Conservation (phyloP, 176 grass and related monocot genomes). For the Eleusine indica region DNA sequence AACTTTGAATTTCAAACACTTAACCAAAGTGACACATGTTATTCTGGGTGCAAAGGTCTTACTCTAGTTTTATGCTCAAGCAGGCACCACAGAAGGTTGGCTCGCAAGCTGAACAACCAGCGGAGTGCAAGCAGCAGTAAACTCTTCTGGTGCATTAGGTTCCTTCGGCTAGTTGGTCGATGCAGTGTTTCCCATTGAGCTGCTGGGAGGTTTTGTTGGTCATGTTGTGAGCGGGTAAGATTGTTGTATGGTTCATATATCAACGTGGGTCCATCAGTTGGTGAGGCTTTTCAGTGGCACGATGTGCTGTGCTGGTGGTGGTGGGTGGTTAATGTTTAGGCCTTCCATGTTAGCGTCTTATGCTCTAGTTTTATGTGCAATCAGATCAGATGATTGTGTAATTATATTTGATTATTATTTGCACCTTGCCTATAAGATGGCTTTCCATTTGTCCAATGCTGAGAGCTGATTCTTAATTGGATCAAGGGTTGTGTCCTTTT, state of each 20-base stretch:
- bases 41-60: background rate
- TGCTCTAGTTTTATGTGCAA: constrained; percentile 32
- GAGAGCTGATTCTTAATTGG: background rate
- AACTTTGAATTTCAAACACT: background rate
- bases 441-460: background rate
- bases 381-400: constrained; percentile 49
- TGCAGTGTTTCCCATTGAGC: constrained; percentile 38
- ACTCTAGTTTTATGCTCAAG: constrained; percentile 1
- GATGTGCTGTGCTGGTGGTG: background rate
- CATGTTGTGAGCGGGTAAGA: constrained; percentile 1
- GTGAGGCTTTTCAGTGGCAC: background rate
- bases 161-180: background rate
- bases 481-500: background rate
- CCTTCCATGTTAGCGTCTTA: constrained; percentile 25
- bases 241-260: background rate
- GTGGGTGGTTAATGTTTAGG: constrained; percentile 30
- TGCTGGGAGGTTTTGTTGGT: background rate
- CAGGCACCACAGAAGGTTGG: constrained; percentile 55
- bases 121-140: constrained; percentile 97
- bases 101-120: constrained; percentile 58
- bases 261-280: constrained; percentile 4
- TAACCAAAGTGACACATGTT: background rate
- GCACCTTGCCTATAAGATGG: background rate
- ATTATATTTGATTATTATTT: constrained; percentile 17
- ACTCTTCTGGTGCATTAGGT: background rate